Conservation (phyloP, 257 asterid genomes). For the Solanum phureja region DNA sequence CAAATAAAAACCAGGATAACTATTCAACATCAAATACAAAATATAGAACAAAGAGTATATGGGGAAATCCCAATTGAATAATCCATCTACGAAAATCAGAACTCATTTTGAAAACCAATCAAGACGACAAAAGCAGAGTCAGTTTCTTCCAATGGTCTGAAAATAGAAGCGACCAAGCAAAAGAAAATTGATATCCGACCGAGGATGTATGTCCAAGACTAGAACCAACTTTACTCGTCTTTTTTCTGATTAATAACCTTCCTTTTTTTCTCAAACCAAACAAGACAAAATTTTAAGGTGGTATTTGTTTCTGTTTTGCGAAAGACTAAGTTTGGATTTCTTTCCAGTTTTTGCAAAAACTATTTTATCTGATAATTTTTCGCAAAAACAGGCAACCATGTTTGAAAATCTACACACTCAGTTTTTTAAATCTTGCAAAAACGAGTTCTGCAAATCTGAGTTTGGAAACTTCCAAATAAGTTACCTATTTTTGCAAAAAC, state of each 20-base stretch:
- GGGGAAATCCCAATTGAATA: not conserved
- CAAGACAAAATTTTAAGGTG: not conserved
- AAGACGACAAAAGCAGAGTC: not conserved
- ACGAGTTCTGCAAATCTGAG: not conserved
- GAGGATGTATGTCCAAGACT: not conserved
- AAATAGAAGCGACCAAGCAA: not conserved
- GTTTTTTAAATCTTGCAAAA: not conserved
- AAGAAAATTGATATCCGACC: not conserved
- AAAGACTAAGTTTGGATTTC: not conserved
- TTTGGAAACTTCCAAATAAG: not conserved
- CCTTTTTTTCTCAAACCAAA: not conserved
- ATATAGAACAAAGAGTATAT: not conserved
- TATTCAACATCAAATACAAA: not conserved
- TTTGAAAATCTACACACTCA: not conserved
- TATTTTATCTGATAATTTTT: not conserved
- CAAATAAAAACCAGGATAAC: not conserved
- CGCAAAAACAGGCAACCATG: not conserved
- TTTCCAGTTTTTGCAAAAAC: not conserved
- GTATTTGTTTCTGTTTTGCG: not conserved
- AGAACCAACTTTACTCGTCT: not conserved
- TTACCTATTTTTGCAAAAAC: not conserved
- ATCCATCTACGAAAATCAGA: not conserved
- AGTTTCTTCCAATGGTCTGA: not conserved
- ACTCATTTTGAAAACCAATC: not conserved
- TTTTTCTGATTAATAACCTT: not conserved